These are phyloP conservation scores for Malus domestica DNA, from an alignment of 306 rosid species.

Conservation along the genomic window ASM211411v1 NC_041805.1:21293001-21293500, in stretches of 20 bases:
- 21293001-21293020: slow-evolving; percentile 10
- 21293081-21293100: background rate
- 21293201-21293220: background rate
- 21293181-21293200: background rate
- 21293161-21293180: background rate
- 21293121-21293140: background rate
- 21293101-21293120: background rate
- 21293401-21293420: too few relatives aligned
- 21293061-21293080: background rate
- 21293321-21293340: background rate
- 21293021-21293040: background rate
- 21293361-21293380: too few relatives aligned
- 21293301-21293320: background rate
- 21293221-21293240: background rate
- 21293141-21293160: background rate
- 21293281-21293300: too few relatives aligned
- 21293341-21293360: too few relatives aligned
- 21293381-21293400: too few relatives aligned
- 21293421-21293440: too few relatives aligned
- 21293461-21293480: too few relatives aligned
- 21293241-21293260: background rate
- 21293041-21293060: slow-evolving; percentile 8
- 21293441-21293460: too few relatives aligned
- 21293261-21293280: too few relatives aligned
- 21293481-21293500: too few relatives aligned